These are phyloP conservation scores for Yamadazyma mexicana DNA, from an alignment of 1,139 yeast species.

Conservation along the genomic window DNA sequence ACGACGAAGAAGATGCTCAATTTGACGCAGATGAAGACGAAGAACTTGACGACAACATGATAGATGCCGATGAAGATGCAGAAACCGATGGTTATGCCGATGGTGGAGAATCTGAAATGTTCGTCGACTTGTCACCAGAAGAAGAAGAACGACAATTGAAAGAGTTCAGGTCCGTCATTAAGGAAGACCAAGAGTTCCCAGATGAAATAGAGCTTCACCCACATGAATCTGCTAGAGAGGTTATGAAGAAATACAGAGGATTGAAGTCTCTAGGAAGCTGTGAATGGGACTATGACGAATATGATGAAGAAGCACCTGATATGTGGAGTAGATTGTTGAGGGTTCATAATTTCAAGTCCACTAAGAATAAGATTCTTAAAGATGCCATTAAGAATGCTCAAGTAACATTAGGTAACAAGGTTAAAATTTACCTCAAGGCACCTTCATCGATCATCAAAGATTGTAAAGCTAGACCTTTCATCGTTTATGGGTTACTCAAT, in stretches of 20 bases:
- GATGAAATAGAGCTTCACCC: conserved; percentile 92
- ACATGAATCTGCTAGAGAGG: conserved; percentile 68
- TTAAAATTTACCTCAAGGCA: conserved; percentile 61
- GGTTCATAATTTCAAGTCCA: conserved; percentile 74
- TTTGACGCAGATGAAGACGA: conserved; percentile 19
- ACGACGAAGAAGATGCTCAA: conserved; percentile 27
- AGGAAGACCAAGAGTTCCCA: conserved; percentile 90
- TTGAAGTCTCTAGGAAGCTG: conserved; percentile 78
- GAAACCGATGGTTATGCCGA: conserved; percentile 33
- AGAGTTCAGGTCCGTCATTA: conserved; percentile 66
- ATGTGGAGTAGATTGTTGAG: conserved; percentile 78
- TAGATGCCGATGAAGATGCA: conserved; percentile 19
- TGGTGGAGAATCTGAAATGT: conserved; percentile 54
- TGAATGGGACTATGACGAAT: conserved; percentile 86
- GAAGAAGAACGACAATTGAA: conserved; percentile 80
- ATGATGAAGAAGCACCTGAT: conserved; percentile 71
- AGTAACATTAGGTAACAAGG: conserved; percentile 65
- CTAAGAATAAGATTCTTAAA: conserved; percentile 68
- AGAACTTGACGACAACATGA: conserved; percentile 24
- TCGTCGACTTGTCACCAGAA: conserved; percentile 73
- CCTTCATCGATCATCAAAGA: conserved; percentile 54
- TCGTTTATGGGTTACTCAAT: conserved; percentile 70
- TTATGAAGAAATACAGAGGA: conserved; percentile 79
- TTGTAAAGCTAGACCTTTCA: conserved; percentile 43
- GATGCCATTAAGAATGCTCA: conserved; percentile 59